Percentiles rank a stretch among this genome's conserved stretches.
These are phyloP conservation scores for Cadophora malorum DNA, from an alignment of 2,329 filamentous ascomycete genomes.

Conservation along the genomic window DNA sequence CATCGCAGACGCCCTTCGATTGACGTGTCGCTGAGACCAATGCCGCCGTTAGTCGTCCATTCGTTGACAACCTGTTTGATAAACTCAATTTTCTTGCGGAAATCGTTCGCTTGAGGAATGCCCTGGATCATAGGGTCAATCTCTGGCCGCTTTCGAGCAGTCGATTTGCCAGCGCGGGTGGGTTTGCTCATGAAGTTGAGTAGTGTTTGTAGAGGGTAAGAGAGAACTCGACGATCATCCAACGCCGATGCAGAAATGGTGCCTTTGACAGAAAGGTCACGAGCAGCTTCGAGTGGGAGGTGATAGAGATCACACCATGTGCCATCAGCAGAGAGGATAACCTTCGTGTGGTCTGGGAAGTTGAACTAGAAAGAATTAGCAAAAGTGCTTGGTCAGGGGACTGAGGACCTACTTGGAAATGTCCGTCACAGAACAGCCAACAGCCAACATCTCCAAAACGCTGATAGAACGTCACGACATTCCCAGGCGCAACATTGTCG, in stretches of 20 bases:
- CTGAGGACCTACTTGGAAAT: slow-evolving; percentile 65
- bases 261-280: slow-evolving; percentile 67
- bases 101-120: slow-evolving; percentile 74
- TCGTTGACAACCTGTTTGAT: slow-evolving; percentile 71
- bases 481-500: slow-evolving; percentile 51
- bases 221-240: slow-evolving; percentile 72
- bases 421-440: slow-evolving; percentile 82
- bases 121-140: slow-evolving; percentile 66
- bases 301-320: slow-evolving; percentile 80
- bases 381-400: slow-evolving; percentile 9
- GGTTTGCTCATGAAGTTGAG: slow-evolving; percentile 66
- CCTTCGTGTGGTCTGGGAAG: slow-evolving; percentile 87
- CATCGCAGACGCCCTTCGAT: slow-evolving; percentile 60
- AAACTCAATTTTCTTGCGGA: slow-evolving; percentile 77
- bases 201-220: slow-evolving; percentile 75
- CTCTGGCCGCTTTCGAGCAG: slow-evolving; percentile 62
- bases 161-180: slow-evolving; percentile 54
- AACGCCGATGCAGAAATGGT: slow-evolving; percentile 74
- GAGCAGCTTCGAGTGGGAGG: slow-evolving; percentile 72
- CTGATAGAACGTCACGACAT: slow-evolving; percentile 81
- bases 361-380: slow-evolving; percentile 65
- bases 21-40: slow-evolving; percentile 70
- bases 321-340: slow-evolving; percentile 78
- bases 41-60: slow-evolving; percentile 73
- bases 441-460: slow-evolving; percentile 80